phyloP scores from a whole-genome alignment of 441 rosid genomes.

The Lepidium campestre region DNA sequence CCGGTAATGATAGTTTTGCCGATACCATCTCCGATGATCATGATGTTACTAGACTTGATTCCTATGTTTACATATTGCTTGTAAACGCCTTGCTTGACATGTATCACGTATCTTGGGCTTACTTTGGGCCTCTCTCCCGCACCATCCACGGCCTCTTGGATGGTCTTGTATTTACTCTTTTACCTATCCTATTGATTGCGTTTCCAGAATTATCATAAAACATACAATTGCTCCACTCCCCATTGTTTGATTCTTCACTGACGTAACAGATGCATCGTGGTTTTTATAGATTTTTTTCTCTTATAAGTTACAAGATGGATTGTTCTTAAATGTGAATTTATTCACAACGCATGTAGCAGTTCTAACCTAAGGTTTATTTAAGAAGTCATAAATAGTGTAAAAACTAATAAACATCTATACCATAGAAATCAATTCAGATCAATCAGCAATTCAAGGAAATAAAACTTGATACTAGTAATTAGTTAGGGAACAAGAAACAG shows the following conservation, averaged over 20 bases:
- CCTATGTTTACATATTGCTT: constrained; percentile 53
- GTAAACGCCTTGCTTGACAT: constrained; percentile 77
- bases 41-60: constrained; percentile 52
- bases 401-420: not conserved
- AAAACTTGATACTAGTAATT: not conserved
- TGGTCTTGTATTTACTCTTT: constrained; percentile 49
- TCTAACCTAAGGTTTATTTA: too few species aligned
- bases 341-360: not conserved
- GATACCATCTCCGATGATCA: constrained; percentile 82
- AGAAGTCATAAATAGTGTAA: not conserved
- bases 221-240: not conserved
- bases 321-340: not conserved
- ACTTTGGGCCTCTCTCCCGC: constrained; percentile 38
- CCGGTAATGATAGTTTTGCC: constrained; percentile 58
- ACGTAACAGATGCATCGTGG: constrained; percentile 1
- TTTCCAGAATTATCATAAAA: not conserved
- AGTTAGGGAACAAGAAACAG: not conserved
- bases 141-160: constrained; percentile 61
- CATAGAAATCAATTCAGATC: not conserved
- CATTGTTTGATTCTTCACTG: not conserved
- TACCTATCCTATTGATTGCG: too few species aligned
- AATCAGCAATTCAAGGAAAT: not conserved
- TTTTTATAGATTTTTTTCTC: not conserved
- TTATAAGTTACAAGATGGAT: not conserved
- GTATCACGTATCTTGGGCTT: constrained; percentile 46